Percentiles rank a stretch among this genome's conserved stretches.
Evolutionary conservation across 306 rosid species (phyloP).

Genomic region (Argentina anserina): DNA sequence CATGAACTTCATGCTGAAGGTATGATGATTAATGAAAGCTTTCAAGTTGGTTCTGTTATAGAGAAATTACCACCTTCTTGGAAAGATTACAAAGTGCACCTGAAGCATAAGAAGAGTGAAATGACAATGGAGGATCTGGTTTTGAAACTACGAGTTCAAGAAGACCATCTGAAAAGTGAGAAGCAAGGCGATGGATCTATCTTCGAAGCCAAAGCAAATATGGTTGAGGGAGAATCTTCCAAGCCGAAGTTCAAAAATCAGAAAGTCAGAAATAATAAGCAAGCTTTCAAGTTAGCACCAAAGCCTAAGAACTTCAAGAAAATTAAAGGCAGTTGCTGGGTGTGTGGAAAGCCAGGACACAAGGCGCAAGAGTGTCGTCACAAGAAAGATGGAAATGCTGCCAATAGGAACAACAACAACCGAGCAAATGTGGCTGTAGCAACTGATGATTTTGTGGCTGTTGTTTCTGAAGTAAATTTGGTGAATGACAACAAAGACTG

Average conservation of each 20-base stretch:
- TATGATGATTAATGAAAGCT: background rate
- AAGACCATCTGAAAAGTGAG: background rate
- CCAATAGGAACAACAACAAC: background rate
- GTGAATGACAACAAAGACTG: background rate
- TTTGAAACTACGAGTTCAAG: background rate
- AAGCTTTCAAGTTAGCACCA: background rate
- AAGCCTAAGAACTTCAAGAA: background rate
- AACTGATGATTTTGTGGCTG: background rate
- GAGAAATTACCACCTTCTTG: background rate
- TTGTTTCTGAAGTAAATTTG: background rate
- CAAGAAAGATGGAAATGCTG: background rate
- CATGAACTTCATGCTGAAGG: background rate
- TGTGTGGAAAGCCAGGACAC: background rate
- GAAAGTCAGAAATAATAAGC: background rate
- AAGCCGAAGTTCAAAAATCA: background rate
- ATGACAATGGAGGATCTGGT: constrained; percentile 7
- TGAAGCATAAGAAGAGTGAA: background rate
- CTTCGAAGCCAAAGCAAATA: background rate
- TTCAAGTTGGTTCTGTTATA: background rate
- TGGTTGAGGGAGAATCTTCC: background rate
- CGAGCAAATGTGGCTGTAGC: background rate
- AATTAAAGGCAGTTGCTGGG: background rate
- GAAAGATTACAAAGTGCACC: background rate
- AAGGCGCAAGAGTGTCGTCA: background rate
- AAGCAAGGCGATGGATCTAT: background rate